phyloP scores from a whole-genome alignment of 2,329 filamentous ascomycete genomes.

The Xylaria sp. region DNA sequence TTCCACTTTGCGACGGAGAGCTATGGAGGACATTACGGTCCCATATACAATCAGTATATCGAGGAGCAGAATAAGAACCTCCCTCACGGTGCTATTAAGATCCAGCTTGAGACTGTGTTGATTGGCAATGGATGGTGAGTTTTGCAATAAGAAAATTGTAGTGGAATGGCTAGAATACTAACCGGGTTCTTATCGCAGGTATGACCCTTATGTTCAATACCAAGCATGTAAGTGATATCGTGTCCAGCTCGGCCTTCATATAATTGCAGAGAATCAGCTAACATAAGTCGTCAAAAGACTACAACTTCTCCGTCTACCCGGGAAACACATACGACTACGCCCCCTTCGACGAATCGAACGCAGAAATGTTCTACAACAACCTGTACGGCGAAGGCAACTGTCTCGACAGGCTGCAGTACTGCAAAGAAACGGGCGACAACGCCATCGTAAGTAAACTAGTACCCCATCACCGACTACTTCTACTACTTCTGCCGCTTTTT shows the following conservation, averaged over 20 bases:
- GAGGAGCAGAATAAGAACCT: slow-evolving; percentile 52
- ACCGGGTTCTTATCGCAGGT: slow-evolving; percentile 44
- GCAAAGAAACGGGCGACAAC: slow-evolving; percentile 57
- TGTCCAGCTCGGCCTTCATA: too few relatives aligned
- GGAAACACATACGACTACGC: slow-evolving; percentile 63
- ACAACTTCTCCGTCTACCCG: slow-evolving; percentile 61
- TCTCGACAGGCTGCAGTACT: slow-evolving; percentile 60
- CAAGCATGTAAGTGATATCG: slow-evolving; percentile 49
- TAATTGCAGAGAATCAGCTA: too few relatives aligned
- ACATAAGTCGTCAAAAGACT: slow-evolving; percentile 42
- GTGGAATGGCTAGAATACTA: neutral
- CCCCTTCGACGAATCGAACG: slow-evolving; percentile 56
- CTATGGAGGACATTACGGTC: slow-evolving; percentile 64
- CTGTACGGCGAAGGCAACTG: slow-evolving; percentile 67
- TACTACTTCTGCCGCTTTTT: neutral
- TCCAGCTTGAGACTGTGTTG: slow-evolving; percentile 56
- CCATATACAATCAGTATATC: slow-evolving; percentile 59
- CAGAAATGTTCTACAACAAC: slow-evolving; percentile 61
- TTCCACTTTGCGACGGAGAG: slow-evolving; percentile 63
- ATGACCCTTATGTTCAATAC: slow-evolving; percentile 61
- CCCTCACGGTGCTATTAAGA: slow-evolving; percentile 49
- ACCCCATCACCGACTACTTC: neutral
- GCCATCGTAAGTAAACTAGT: slow-evolving; percentile 40
- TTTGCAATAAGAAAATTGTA: too few relatives aligned
- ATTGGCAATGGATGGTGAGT: slow-evolving; percentile 60